These are phyloP conservation scores for Thymus mandschuricus DNA, from an alignment of 257 asterid species.

Conservation along the genomic window DNA sequence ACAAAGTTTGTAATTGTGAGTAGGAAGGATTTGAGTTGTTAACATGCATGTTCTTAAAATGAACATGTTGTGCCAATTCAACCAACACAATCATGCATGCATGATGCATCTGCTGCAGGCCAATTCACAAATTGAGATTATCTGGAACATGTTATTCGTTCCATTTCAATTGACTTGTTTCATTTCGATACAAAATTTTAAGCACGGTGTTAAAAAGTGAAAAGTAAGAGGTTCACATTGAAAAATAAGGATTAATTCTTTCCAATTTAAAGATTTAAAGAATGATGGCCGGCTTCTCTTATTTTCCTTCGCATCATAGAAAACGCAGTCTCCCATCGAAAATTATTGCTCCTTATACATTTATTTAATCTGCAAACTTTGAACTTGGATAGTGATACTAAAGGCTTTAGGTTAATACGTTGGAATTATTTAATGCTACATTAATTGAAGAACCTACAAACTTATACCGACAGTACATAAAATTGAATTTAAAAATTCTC, in stretches of 20 bases:
- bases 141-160: too few relatives aligned
- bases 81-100: slow-evolving; percentile 12
- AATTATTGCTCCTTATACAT: too few relatives aligned
- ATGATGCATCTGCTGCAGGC: slow-evolving; percentile 8
- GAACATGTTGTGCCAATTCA: background rate
- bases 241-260: too few relatives aligned
- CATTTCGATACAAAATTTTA: too few relatives aligned
- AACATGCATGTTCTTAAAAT: background rate
- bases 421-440: slow-evolving; percentile 5
- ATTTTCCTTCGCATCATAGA: too few relatives aligned
- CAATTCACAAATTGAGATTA: background rate
- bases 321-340: too few relatives aligned
- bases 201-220: too few relatives aligned
- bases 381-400: background rate
- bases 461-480: background rate
- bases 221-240: too few relatives aligned
- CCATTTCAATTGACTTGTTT: too few relatives aligned
- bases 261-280: too few relatives aligned
- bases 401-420: background rate
- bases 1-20: background rate
- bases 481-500: slow-evolving; percentile 1
- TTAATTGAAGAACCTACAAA: slow-evolving; percentile 10
- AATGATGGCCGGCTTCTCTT: too few relatives aligned
- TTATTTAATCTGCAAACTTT: too few relatives aligned
- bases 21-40: background rate